Evolutionary conservation across 2,329 filamentous ascomycete species (phyloP).

Genomic region (Cryphonectria parasitica): DNA sequence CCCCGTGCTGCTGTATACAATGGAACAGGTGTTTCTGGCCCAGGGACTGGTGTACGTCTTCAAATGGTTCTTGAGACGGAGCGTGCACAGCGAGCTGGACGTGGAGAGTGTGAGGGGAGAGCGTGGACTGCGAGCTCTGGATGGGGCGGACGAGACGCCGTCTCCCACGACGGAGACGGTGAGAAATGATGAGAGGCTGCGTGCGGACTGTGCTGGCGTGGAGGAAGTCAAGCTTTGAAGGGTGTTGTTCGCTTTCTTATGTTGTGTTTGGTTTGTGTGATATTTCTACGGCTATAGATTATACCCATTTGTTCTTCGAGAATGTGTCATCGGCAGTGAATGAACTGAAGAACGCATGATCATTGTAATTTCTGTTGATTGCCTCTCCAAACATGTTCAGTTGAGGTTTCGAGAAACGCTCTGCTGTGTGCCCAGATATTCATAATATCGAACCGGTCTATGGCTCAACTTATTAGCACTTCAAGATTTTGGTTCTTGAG

Average conservation of each 20-base stretch:
- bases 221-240: not conserved
- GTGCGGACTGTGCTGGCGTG: not conserved
- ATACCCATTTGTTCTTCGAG: not conserved
- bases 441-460: too few species aligned
- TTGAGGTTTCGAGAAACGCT: too few species aligned
- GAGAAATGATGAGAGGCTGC: not conserved
- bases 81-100: slow-evolving; percentile 21
- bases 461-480: too few species aligned
- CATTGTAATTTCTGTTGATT: not conserved
- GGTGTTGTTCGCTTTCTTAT: not conserved
- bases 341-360: not conserved
- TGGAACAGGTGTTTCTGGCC: slow-evolving; percentile 57
- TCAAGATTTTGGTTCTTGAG: too few species aligned
- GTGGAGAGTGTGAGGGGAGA: slow-evolving; percentile 27
- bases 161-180: not conserved
- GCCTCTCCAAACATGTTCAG: not conserved
- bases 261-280: not conserved
- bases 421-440: not conserved
- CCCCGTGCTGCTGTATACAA: slow-evolving; percentile 64
- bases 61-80: slow-evolving; percentile 45
- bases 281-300: not conserved
- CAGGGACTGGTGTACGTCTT: slow-evolving; percentile 52
- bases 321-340: not conserved
- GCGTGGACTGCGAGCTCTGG: not conserved
- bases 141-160: not conserved